Percentiles rank a stretch among this genome's conserved stretches.
Conservation (phyloP, 2,329 filamentous ascomycete species). For the Drechslerella dactyloides region DNA sequence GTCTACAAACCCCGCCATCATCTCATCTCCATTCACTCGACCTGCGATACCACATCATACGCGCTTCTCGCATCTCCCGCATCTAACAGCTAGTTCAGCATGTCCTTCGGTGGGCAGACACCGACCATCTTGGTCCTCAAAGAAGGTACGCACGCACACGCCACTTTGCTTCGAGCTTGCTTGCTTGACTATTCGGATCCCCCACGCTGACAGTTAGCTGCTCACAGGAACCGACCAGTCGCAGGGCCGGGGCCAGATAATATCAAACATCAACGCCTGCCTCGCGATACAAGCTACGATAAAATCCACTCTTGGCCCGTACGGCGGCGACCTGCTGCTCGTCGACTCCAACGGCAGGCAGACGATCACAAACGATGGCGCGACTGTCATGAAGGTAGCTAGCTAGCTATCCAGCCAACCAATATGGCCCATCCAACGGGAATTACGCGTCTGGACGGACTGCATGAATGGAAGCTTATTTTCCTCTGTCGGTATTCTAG, state of each 20-base stretch:
- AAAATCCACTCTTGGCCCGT: slow-evolving; percentile 92
- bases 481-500: slow-evolving; percentile 60
- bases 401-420: too few relatives aligned
- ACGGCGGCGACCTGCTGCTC: slow-evolving; percentile 93
- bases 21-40: not conserved
- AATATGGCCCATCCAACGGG: not conserved
- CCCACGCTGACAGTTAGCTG: slow-evolving; percentile 7
- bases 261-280: slow-evolving; percentile 99
- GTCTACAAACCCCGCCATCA: not conserved
- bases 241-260: slow-evolving; percentile 92
- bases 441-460: not conserved
- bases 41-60: not conserved
- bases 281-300: slow-evolving; percentile 94
- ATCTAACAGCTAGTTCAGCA: slow-evolving; percentile 59
- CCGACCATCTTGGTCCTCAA: slow-evolving; percentile 98
- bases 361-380: slow-evolving; percentile 98
- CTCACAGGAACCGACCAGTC: slow-evolving; percentile 87
- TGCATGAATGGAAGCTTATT: not conserved
- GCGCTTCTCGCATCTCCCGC: slow-evolving; percentile 1
- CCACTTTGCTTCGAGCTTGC: not conserved
- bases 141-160: slow-evolving; percentile 72
- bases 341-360: slow-evolving; percentile 94
- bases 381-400: slow-evolving; percentile 94
- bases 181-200: not conserved
- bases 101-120: slow-evolving; percentile 97